Percentiles rank a stretch among this genome's conserved stretches.
phyloP scores from a whole-genome alignment of 768 basidiomycete species.

The Leccinum longicurvipes region DNA sequence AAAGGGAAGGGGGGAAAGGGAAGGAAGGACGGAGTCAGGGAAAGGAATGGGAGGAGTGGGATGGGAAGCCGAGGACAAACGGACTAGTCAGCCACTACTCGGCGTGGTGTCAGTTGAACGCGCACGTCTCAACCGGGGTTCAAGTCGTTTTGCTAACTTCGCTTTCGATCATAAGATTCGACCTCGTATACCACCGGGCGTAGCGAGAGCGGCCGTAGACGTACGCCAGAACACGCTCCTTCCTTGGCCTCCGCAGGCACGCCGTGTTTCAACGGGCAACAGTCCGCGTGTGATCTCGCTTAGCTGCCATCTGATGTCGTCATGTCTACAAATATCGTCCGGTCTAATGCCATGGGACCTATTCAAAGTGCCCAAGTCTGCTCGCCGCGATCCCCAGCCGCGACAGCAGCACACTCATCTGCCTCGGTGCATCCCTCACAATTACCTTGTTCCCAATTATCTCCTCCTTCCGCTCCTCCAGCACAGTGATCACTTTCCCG shows the following conservation, averaged over 20 bases:
- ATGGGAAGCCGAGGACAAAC: conserved; percentile 6
- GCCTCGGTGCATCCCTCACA: conserved; percentile 34
- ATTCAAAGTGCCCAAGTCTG: conserved; percentile 53
- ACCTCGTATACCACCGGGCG: not conserved
- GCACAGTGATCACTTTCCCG: conserved; percentile 65
- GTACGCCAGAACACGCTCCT: not conserved
- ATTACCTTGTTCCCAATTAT: conserved; percentile 27
- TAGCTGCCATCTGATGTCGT: conserved; percentile 3
- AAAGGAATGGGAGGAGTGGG: not conserved
- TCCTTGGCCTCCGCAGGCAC: conserved; percentile 19
- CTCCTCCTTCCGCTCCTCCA: conserved; percentile 39
- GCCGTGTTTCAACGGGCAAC: conserved; percentile 9
- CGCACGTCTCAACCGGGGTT: no score
- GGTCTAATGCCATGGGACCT: not conserved
- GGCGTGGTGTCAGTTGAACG: not conserved
- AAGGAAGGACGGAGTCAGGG: not conserved
- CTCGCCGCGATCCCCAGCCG: conserved; percentile 44
- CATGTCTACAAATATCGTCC: not conserved
- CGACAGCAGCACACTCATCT: conserved; percentile 43
- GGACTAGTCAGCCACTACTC: conserved; percentile 31
- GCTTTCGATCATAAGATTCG: not conserved
- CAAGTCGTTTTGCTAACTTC: no score
- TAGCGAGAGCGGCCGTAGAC: conserved; percentile 4
- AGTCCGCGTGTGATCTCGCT: not conserved
- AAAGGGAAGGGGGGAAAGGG: not conserved